Conservation (phyloP, 2,329 filamentous ascomycete species). For the Stagonosporopsis rhizophila region DNA sequence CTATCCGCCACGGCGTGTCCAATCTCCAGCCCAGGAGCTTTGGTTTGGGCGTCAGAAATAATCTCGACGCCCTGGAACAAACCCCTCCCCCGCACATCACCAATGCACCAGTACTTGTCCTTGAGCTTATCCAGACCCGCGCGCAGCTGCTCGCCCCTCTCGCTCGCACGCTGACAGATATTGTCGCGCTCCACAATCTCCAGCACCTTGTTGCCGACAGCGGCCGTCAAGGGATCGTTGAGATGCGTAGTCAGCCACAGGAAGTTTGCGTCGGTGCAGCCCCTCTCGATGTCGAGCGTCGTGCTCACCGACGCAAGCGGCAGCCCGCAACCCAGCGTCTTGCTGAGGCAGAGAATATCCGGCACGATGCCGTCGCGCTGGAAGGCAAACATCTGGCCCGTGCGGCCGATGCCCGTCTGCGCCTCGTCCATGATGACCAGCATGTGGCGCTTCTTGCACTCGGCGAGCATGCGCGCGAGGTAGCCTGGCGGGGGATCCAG, state of each 20-base stretch:
- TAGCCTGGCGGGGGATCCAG: constrained; percentile 66
- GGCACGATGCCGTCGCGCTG: constrained; percentile 46
- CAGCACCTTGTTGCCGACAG: constrained; percentile 39
- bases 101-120: constrained; percentile 38
- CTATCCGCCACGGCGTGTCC: constrained; percentile 28
- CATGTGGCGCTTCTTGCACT: constrained; percentile 45
- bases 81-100: constrained; percentile 40
- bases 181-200: constrained; percentile 41
- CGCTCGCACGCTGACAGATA: constrained; percentile 23
- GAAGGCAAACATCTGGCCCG: constrained; percentile 61
- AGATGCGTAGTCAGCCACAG: constrained; percentile 41
- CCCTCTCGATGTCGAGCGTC: constrained; percentile 26
- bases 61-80: constrained; percentile 43
- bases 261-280: constrained; percentile 31
- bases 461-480: constrained; percentile 60
- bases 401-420: constrained; percentile 46
- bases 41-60: constrained; percentile 31
- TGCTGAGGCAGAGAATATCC: constrained; percentile 48
- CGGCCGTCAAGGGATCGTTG: constrained; percentile 40
- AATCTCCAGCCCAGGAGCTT: constrained; percentile 32
- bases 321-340: constrained; percentile 40
- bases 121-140: constrained; percentile 27
- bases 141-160: constrained; percentile 30
- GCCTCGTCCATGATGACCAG: constrained; percentile 49
- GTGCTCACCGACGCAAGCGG: constrained; percentile 39